Evolutionary conservation across 148 eudicot species (phyloP), one percentile per base, ranked within the genome.

Genomic region (Mesembryanthemum crystallinum): DNA sequence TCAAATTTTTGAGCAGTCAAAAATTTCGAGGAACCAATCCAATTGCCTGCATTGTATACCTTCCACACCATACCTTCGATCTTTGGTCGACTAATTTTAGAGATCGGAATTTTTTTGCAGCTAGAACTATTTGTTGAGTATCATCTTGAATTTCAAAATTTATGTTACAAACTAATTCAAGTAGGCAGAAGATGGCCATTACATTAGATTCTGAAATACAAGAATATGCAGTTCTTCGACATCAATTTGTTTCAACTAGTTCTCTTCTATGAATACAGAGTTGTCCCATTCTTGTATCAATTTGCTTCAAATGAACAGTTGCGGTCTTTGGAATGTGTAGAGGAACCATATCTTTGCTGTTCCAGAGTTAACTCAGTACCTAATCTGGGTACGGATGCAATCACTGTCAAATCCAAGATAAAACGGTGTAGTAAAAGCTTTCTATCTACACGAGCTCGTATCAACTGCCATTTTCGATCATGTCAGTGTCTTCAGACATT

Each of bases 401-500:
- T 28, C 52, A 12, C 67, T 9, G 9, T 74, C 5, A 10, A 13
- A 51, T 12, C 20, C 10, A 35, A 47, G 27, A 11, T 62, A 59
- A 29, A 68, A 45, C 15, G 28, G 8, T 11, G 64, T 8, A 35
- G 52, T 15, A 25, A 59, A 30, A 18, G 14, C 60, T 17, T 7
- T 47, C 28, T 58, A 33, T 29, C 33, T 67, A 58, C 32, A 4
- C 1, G n/a, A 24, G n/a, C 35, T 18, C 42, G 23, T 28, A 42
- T 81, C 72, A 83, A 61, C 80, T 78, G 25, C 58, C 81, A 49
- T 84, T 77, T 49, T 84, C 89, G 7, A 72, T 72, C 89, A 86
- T 87, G 80, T 89, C 90, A n/a, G 87, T 83, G 71, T 90, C 98
- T 80, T 95, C 96, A 1, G 97, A 85, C 97, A 95, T 92, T 58